These are phyloP conservation scores for Cornus suecica DNA, from an alignment of 148 eudicot genomes.

Conservation along the genomic window DNA sequence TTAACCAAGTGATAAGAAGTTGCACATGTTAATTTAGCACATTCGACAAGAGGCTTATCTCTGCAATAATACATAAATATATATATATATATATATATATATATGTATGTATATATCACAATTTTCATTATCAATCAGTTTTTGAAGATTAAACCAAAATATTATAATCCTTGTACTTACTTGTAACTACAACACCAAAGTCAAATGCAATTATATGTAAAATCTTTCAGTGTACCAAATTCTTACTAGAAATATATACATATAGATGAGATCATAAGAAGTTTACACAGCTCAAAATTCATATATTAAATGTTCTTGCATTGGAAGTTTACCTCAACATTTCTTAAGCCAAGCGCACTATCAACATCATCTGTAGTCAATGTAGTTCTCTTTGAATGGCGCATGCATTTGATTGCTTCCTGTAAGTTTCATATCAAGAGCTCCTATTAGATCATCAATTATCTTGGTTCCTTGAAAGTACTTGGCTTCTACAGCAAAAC, in stretches of 20 bases:
- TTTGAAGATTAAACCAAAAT: background rate
- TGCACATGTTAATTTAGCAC: background rate
- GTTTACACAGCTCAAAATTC: background rate
- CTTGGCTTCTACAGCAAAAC: background rate
- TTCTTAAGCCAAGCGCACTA: constrained; percentile 63
- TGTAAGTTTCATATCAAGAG: constrained; percentile 25
- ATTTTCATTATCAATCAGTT: background rate
- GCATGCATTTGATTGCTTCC: constrained; percentile 86
- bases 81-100: too few species aligned
- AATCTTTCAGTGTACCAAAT: too few species aligned
- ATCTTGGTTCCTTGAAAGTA: background rate
- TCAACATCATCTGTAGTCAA: constrained; percentile 75
- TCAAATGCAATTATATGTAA: background rate
- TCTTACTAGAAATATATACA: background rate
- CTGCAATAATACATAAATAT: background rate
- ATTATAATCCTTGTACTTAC: background rate
- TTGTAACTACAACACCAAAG: background rate
- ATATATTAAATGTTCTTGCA: background rate
- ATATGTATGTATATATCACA: background rate
- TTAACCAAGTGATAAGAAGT: background rate
- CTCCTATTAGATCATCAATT: background rate
- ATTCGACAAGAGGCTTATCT: background rate
- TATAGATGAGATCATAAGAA: background rate
- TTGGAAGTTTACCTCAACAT: constrained; percentile 54
- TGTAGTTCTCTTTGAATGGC: constrained; percentile 62